These are phyloP conservation scores for Colletotrichum horii DNA, from an alignment of 2,329 filamentous ascomycete genomes.

Conservation along the genomic window DNA sequence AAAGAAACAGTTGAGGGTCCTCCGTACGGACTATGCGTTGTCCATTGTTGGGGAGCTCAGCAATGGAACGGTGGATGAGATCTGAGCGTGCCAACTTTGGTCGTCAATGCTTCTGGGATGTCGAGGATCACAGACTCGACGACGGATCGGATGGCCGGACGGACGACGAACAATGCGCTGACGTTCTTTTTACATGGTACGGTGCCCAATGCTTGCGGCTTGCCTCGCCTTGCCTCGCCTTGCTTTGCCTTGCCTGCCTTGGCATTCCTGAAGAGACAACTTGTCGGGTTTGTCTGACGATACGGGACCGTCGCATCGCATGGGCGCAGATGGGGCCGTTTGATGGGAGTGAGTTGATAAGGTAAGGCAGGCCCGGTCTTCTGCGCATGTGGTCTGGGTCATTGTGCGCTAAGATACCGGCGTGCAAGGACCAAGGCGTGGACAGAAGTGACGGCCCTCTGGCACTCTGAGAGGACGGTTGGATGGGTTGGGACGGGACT, in stretches of 20 bases:
- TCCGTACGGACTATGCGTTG: constrained; percentile 1
- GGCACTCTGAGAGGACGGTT: background rate
- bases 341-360: background rate
- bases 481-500: background rate
- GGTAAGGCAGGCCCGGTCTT: background rate
- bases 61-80: background rate
- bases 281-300: constrained; percentile 2
- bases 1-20: background rate
- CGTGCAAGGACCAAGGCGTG: background rate
- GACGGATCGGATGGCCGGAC: constrained; percentile 12
- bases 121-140: constrained; percentile 11
- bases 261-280: background rate
- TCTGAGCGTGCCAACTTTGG: background rate
- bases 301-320: background rate
- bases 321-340: background rate
- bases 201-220: background rate
- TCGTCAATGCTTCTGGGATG: constrained; percentile 18
- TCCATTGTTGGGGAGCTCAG: constrained; percentile 9
- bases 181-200: background rate
- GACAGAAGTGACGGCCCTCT: background rate
- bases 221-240: background rate
- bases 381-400: background rate
- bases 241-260: background rate
- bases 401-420: constrained; percentile 4
- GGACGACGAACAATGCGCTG: constrained; percentile 2